phyloP scores from a whole-genome alignment of 2,329 filamentous ascomycete genomes.

The Tolypocladium tundrense region DNA sequence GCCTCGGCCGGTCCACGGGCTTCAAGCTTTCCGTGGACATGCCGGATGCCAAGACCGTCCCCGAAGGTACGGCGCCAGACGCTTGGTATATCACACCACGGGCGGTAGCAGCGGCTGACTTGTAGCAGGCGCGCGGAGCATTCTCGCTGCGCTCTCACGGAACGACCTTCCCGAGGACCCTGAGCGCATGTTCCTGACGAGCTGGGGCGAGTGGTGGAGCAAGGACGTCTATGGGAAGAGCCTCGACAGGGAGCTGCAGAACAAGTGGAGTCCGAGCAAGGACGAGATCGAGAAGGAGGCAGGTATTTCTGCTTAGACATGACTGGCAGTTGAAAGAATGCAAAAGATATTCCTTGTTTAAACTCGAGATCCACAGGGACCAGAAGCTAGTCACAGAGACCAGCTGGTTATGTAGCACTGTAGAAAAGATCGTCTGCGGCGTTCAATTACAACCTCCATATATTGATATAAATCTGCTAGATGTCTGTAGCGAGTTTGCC shows the following conservation, averaged over 20 bases:
- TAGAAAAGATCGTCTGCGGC: neutral
- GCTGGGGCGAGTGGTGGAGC: constrained; percentile 47
- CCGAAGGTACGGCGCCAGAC: constrained; percentile 26
- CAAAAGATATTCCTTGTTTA: neutral
- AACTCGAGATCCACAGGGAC: neutral
- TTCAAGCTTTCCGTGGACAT: constrained; percentile 18
- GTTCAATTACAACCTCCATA: neutral
- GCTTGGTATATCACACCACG: neutral
- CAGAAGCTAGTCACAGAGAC: too few relatives aligned
- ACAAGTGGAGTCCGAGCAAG: constrained; percentile 39
- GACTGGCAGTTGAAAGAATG: neutral
- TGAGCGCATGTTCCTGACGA: constrained; percentile 42
- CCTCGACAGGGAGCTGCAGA: constrained; percentile 36
- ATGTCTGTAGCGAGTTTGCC: neutral
- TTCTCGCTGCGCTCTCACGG: constrained; percentile 32
- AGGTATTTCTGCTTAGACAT: constrained; percentile 3
- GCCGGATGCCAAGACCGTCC: constrained; percentile 36
- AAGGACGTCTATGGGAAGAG: constrained; percentile 29
- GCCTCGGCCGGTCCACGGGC: constrained; percentile 22
- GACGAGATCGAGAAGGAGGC: constrained; percentile 37
- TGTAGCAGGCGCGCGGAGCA: constrained; percentile 30
- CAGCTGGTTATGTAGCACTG: too few relatives aligned
- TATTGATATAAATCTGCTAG: neutral
- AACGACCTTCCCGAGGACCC: constrained; percentile 39
- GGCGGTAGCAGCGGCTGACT: neutral